Evolutionary conservation across 139 green algal genomes (phyloP).

Genomic region (Spirogloea muscicola): DNA sequence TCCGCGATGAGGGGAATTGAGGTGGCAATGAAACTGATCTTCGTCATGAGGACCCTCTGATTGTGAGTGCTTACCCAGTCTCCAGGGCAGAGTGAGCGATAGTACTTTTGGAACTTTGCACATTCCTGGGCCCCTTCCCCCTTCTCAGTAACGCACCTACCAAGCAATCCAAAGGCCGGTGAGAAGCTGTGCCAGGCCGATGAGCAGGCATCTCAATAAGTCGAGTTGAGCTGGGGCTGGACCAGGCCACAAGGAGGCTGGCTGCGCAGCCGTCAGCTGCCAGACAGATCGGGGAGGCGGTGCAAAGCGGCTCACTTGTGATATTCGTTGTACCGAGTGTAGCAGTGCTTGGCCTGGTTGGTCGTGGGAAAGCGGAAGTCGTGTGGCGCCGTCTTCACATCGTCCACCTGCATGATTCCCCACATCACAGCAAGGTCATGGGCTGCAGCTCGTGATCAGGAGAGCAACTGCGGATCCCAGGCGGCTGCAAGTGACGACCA

Average conservation of each 20-base stretch:
- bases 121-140: constrained; percentile 69
- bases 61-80: constrained; percentile 82
- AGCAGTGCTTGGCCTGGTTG: constrained; percentile 87
- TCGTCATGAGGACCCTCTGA: no score
- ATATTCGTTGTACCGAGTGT: constrained; percentile 89
- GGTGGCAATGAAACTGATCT: no score
- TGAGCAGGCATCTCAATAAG: no score
- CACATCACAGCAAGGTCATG: not conserved
- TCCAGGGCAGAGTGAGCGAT: constrained; percentile 76
- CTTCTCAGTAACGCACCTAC: constrained; percentile 59
- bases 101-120: constrained; percentile 67
- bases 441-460: no score
- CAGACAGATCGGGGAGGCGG: no score
- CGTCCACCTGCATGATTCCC: constrained; percentile 31
- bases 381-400: constrained; percentile 47
- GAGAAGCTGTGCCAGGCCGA: no score
- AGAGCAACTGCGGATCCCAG: no score
- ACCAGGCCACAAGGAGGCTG: not conserved
- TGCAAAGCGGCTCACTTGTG: constrained; percentile 81
- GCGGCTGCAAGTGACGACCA: not conserved
- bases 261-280: no score
- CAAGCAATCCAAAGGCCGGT: not conserved
- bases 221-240: no score
- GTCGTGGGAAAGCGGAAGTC: constrained; percentile 82
- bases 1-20: no score